Conservation (phyloP, 768 basidiomycete species). For the Hericium alpestre region DNA sequence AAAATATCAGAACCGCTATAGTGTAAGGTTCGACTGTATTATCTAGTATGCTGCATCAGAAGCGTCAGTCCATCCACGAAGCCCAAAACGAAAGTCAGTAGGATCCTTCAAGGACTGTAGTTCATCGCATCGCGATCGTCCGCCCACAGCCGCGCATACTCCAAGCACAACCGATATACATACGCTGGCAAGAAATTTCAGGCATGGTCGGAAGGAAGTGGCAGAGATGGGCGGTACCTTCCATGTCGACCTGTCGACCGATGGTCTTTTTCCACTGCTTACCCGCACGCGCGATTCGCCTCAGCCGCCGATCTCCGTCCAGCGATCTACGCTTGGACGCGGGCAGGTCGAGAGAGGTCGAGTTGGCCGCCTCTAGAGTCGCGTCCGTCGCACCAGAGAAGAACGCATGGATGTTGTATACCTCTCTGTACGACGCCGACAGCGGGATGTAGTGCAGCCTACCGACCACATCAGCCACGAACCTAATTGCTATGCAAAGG, state of each 20-base stretch:
- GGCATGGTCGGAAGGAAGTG: constrained; percentile 1
- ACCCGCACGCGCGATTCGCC: constrained; percentile 84
- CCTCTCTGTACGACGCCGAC: constrained; percentile 75
- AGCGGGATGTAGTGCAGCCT: constrained; percentile 96
- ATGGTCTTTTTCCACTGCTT: constrained; percentile 84
- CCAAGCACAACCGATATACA: constrained; percentile 77
- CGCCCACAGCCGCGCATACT: constrained; percentile 77
- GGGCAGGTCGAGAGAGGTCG: constrained; percentile 26
- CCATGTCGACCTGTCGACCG: constrained; percentile 82
- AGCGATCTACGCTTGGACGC: constrained; percentile 25
- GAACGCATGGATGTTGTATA: constrained; percentile 89
- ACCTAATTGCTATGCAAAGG: not conserved
- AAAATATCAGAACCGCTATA: no score
- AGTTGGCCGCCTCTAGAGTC: constrained; percentile 43
- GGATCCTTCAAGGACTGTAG: constrained; percentile 12
- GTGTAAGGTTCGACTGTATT: no score
- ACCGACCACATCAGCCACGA: not conserved
- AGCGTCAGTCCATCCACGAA: no score
- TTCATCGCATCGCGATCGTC: constrained; percentile 75
- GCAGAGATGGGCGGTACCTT: constrained; percentile 44
- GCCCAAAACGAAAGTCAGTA: no score
- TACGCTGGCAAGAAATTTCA: constrained; percentile 43
- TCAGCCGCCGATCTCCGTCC: constrained; percentile 63
- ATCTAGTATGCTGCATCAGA: no score
- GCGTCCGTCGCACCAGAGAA: constrained; percentile 76